Evolutionary conservation across 441 rosid species (phyloP).

Genomic region (Mallotus repandus): DNA sequence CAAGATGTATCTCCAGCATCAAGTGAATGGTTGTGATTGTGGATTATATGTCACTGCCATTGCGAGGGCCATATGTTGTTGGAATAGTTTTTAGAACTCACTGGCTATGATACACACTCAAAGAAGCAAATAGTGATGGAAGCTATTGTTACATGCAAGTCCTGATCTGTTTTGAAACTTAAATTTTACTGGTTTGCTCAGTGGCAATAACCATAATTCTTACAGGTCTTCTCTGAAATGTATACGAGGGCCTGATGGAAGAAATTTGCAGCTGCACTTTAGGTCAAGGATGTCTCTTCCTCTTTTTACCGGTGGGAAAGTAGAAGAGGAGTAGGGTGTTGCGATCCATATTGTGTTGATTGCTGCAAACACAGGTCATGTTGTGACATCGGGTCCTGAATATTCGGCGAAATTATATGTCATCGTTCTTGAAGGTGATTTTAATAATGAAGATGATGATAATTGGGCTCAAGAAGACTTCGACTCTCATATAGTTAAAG

Average conservation of each 20-base stretch:
- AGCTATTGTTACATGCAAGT: neutral
- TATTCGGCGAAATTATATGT: conserved; percentile 64
- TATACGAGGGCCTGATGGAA: conserved; percentile 68
- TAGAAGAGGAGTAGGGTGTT: conserved; percentile 87
- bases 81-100: conserved; percentile 30
- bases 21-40: conserved; percentile 67
- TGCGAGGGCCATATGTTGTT: conserved; percentile 52
- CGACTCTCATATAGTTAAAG: conserved; percentile 73
- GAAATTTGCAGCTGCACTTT: conserved; percentile 74
- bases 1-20: too few relatives aligned
- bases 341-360: conserved; percentile 64
- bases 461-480: conserved; percentile 80
- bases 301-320: conserved; percentile 85
- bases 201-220: neutral
- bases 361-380: conserved; percentile 55
- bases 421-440: conserved; percentile 88
- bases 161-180: neutral
- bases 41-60: conserved; percentile 62
- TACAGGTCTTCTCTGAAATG: conserved; percentile 71
- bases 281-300: conserved; percentile 77
- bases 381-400: conserved; percentile 71
- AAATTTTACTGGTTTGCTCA: neutral
- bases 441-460: conserved; percentile 71
- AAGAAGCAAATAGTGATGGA: neutral
- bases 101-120: neutral